phyloP scores from a whole-genome alignment of 176 grass and related monocot genomes.

The Juncus effusus region DNA sequence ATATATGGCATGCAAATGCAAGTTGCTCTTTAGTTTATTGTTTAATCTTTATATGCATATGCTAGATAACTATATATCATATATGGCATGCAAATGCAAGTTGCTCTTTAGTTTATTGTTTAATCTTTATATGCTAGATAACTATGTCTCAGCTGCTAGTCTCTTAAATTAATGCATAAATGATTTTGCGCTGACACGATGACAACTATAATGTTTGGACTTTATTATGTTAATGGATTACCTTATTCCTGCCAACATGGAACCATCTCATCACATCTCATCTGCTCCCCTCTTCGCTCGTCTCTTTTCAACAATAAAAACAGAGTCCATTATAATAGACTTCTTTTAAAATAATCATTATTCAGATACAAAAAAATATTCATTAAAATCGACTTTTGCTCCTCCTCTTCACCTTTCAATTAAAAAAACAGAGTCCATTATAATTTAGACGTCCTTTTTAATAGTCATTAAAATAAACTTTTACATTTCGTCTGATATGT shows the following conservation, averaged over 20 bases:
- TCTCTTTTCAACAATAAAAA: neutral
- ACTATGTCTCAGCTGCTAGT: constrained; percentile 5
- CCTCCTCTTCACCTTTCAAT: neutral
- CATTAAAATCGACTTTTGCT: neutral
- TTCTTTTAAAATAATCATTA: neutral
- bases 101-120: neutral
- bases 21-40: neutral
- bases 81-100: constrained; percentile 1
- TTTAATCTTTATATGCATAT: neutral
- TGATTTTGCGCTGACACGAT: constrained; percentile 18
- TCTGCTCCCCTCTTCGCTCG: neutral
- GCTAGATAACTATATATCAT: constrained; percentile 15
- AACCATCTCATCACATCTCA: constrained; percentile 11
- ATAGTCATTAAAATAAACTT: neutral
- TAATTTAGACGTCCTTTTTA: too few species aligned
- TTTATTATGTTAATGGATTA: neutral
- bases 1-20: constrained; percentile 1
- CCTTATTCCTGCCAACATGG: constrained; percentile 24
- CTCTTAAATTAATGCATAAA: constrained; percentile 17
- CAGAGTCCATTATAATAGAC: neutral
- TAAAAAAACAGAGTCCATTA: neutral
- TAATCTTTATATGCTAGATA: constrained; percentile 6
- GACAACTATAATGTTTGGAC: constrained; percentile 2
- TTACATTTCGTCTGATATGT: neutral
- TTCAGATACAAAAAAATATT: constrained; percentile 5